phyloP scores from a whole-genome alignment of 1,139 yeast species.

The Scheffersomyces segobiensis region DNA sequence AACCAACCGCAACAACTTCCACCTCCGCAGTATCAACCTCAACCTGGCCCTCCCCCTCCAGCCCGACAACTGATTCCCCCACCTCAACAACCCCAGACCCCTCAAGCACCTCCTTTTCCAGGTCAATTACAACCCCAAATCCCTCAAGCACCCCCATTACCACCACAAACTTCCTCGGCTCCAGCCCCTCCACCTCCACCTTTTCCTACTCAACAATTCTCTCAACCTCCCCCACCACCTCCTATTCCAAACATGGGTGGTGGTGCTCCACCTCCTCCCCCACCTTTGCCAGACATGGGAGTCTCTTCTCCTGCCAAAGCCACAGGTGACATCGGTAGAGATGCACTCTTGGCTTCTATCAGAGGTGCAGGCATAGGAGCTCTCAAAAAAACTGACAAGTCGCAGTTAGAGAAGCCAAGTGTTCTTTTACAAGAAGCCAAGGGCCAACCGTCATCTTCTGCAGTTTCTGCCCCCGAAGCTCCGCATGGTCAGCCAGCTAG shows the following conservation, averaged over 20 bases:
- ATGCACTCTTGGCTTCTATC: constrained; percentile 85
- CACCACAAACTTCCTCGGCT: constrained; percentile 17
- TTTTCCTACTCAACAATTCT: constrained; percentile 5
- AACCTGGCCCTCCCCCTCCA: constrained; percentile 6
- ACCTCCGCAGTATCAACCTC: constrained; percentile 1
- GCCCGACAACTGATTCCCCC: constrained; percentile 15
- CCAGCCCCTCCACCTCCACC: constrained; percentile 28
- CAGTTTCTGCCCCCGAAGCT: constrained; percentile 39
- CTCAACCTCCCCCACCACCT: constrained; percentile 35
- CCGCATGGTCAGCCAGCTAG: constrained; percentile 54
- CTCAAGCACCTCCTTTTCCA: constrained; percentile 9
- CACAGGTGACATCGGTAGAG: constrained; percentile 61
- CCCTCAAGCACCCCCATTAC: constrained; percentile 9
- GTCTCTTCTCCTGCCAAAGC: constrained; percentile 21
- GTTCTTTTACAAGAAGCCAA: constrained; percentile 69
- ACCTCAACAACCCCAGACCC: constrained; percentile 7
- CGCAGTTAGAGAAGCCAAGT: constrained; percentile 78
- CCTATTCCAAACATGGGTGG: constrained; percentile 26
- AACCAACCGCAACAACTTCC: constrained; percentile 30
- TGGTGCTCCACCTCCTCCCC: constrained; percentile 28
- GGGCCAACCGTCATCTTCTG: constrained; percentile 42
- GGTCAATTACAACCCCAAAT: constrained; percentile 20
- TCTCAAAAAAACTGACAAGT: constrained; percentile 76
- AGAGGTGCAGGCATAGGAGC: constrained; percentile 72
- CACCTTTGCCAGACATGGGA: constrained; percentile 16